Evolutionary conservation across 1,284 basidiomycete species (phyloP), one percentile per base, ranked within the genome.

Genomic region (Ustilago cynodontis): DNA sequence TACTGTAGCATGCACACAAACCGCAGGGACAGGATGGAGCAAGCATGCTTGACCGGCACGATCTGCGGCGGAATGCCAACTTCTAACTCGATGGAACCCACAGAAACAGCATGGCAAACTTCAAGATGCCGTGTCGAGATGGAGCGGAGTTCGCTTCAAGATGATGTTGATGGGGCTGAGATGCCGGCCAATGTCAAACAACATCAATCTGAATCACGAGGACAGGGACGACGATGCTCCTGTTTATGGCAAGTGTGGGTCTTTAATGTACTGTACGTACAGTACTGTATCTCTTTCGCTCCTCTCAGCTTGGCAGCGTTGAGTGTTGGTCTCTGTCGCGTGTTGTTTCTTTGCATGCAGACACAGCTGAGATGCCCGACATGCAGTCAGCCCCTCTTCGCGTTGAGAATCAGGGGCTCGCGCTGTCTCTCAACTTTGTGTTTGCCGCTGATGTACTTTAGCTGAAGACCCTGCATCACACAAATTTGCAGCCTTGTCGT

Each of bases 371-470:
- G 51, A 29, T 45, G 59, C 59, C 41, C 29, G 37, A 59, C 66
- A 59, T 69, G 67, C 67, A 69, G n/a, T 16, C 18, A 45, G 67
- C 67, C 67, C 67, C 67, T 69, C 57, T 59, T 59, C 22, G 26
- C 43, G 51, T n/a, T n/a, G 41, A 60, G 65, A 67, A 16, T 63
- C 60, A 69, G 66, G 67, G 67, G 67, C 56, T 57, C 41, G n/a
- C 16, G n/a, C 41, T 20, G 41, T 20, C 41, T 43, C 41, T n/a
- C 8, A 43, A 43, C n/a, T 20, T 20, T 43, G 41, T 43, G 53
- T 24, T 55, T 33, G 33, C 35, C 18, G 29, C 20, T 55, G n/a
- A n/a, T n/a, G n/a, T n/a, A n/a, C n/a, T n/a, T n/a, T n/a, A n/a
- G n/a, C n/a, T 55, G 22, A 16, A 33, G 54, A 56, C 45, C 37